Conservation (phyloP, 2,329 filamentous ascomycete species). For the Pestalotiopsis sp. region DNA sequence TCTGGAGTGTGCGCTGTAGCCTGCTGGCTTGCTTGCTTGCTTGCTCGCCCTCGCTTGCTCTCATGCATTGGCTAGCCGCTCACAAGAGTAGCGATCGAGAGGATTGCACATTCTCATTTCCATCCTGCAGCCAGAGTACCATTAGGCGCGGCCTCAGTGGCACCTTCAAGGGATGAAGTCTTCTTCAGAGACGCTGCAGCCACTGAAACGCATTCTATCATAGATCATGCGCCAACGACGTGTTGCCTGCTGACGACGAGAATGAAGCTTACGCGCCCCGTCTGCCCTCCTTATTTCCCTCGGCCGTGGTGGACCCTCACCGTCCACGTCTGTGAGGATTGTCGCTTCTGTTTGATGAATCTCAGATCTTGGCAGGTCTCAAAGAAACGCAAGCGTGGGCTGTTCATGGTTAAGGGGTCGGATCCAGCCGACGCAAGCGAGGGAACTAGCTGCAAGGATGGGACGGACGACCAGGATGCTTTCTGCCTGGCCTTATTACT, state of each 20-base stretch:
- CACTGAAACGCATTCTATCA: neutral
- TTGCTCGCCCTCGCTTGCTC: neutral
- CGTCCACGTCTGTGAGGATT: neutral
- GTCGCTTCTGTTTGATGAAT: conserved; percentile 1
- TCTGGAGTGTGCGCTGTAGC: neutral
- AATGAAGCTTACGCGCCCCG: neutral
- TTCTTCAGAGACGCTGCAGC: neutral
- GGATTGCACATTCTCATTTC: neutral
- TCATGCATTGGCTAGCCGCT: neutral
- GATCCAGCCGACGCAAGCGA: conserved; percentile 3
- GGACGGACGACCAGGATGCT: neutral
- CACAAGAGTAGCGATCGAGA: neutral
- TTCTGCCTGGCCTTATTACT: no score
- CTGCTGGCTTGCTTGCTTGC: neutral
- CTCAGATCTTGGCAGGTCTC: conserved; percentile 4
- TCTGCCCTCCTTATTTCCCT: neutral
- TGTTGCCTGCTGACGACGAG: neutral
- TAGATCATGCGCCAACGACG: neutral
- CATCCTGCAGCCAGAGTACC: neutral
- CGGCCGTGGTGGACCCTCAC: neutral
- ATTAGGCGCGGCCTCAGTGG: no score
- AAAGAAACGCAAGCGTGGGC: neutral
- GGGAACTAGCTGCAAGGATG: neutral
- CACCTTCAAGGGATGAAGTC: neutral
- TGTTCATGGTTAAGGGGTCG: conserved; percentile 7